Conservation (phyloP, 129 eudicot genomes). For the Rutidosis leptorrhynchoides region DNA sequence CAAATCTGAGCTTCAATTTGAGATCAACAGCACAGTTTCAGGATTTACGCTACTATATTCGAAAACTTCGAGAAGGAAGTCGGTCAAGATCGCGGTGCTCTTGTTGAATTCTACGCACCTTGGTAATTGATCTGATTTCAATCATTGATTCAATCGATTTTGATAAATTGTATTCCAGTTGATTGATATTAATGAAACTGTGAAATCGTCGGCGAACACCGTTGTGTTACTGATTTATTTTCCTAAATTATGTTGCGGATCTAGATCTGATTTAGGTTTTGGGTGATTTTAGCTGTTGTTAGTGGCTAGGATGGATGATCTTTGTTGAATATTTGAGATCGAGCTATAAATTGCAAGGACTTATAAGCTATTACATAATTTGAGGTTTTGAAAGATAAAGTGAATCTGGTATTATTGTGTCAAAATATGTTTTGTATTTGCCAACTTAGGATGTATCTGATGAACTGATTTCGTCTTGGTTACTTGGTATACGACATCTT, state of each 20-base stretch:
- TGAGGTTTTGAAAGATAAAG: neutral
- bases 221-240: neutral
- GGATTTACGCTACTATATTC: too few relatives aligned
- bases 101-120: conserved; percentile 99
- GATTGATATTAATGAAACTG: conserved; percentile 7
- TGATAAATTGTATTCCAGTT: neutral
- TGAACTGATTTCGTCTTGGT: neutral
- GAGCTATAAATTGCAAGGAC: neutral
- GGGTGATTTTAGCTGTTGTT: conserved; percentile 12
- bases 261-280: conserved; percentile 15
- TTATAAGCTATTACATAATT: neutral
- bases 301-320: conserved; percentile 11
- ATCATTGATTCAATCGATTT: conserved; percentile 2
- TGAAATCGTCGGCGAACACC: conserved; percentile 1
- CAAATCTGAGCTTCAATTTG: too few relatives aligned
- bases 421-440: neutral
- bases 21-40: too few relatives aligned
- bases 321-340: neutral
- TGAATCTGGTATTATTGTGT: conserved; percentile 2
- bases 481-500: too few relatives aligned
- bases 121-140: conserved; percentile 49
- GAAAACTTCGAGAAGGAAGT: conserved; percentile 91
- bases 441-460: neutral
- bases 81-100: conserved; percentile 94
- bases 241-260: neutral